phyloP scores from a whole-genome alignment of 805 yeast genomes.

The Schwanniomyces yamadae region DNA sequence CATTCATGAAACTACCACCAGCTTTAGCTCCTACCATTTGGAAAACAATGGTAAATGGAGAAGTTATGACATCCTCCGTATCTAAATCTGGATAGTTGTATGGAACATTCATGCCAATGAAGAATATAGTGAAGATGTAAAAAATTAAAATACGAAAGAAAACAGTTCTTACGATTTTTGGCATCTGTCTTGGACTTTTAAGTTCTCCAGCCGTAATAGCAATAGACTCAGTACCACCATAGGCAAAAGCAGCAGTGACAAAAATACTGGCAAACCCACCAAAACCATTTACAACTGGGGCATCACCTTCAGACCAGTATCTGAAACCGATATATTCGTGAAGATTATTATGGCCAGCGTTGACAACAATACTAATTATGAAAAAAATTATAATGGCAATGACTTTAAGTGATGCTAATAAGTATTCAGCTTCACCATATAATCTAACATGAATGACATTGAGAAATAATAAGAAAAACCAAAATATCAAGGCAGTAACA shows the following conservation, averaged over 20 bases:
- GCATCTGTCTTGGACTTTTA: slow-evolving; percentile 30
- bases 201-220: slow-evolving; percentile 36
- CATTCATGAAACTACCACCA: slow-evolving; percentile 48
- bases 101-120: slow-evolving; percentile 44
- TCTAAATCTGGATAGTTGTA: slow-evolving; percentile 35
- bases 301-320: slow-evolving; percentile 47
- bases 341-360: slow-evolving; percentile 55
- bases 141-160: slow-evolving; percentile 35
- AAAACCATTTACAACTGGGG: slow-evolving; percentile 53
- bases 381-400: slow-evolving; percentile 57
- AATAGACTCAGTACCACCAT: slow-evolving; percentile 48
- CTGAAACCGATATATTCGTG: slow-evolving; percentile 43
- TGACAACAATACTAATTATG: slow-evolving; percentile 53
- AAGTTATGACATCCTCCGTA: slow-evolving; percentile 27
- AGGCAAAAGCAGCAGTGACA: slow-evolving; percentile 52
- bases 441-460: slow-evolving; percentile 39
- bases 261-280: slow-evolving; percentile 51
- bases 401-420: slow-evolving; percentile 40
- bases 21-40: slow-evolving; percentile 43
- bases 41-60: slow-evolving; percentile 45
- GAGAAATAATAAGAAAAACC: slow-evolving; percentile 47
- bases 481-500: slow-evolving; percentile 52
- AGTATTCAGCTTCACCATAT: slow-evolving; percentile 43
- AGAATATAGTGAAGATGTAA: slow-evolving; percentile 36
- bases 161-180: slow-evolving; percentile 29